Evolutionary conservation across 768 basidiomycete genomes (phyloP), one percentile per base, ranked within the genome.

Genomic region (Clavaria fumosa): DNA sequence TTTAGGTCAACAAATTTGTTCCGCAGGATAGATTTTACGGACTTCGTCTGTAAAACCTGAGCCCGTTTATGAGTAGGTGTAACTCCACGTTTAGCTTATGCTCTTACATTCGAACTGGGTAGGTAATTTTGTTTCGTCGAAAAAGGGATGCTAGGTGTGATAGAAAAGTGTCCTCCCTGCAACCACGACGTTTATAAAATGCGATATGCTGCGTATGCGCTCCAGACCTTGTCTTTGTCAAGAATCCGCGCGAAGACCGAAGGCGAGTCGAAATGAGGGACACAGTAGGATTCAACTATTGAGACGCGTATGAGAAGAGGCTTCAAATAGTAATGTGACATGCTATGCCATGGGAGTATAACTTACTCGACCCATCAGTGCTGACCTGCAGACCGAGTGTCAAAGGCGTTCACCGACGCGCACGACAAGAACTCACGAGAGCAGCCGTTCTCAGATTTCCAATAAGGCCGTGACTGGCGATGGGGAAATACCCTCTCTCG

Each of bases 161-260:
- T 76, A 6, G 81, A 84, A 56, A 91, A 93, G 54, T 95, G 90
- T 0, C 90, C 90, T 17, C 90, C 90, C 68, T 78, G 24, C n/a
- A n/a, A n/a, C n/a, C n/a, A n/a, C n/a, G 7, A 6, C 27, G 22
- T 34, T 33, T 35, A 17, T 39, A 24, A 12, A 17, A 10, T 2
- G 10, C 17, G 18, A 5, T 14, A 31, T 37, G 33, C 2, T 19
- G 3, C 24, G 12, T 7, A 28, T 19, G 22, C 11, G 43, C 11
- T 23, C 63, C 69, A 56, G 5, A 42, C 44, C 40, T 83, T 85
- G 54, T 85, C 60, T 49, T 85, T 85, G 62, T 89, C 84, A 4
- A 89, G 66, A 47, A 88, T 84, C 5, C 89, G 72, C 5, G 88
- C 89, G 45, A 91, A 93, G 34, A 93, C 66, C 12, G 83, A 88